A percentile compares a stretch with the other conserved stretches of the same genome.
phyloP scores from a whole-genome alignment of 2,329 filamentous ascomycete genomes.

The Microsporum canis region DNA sequence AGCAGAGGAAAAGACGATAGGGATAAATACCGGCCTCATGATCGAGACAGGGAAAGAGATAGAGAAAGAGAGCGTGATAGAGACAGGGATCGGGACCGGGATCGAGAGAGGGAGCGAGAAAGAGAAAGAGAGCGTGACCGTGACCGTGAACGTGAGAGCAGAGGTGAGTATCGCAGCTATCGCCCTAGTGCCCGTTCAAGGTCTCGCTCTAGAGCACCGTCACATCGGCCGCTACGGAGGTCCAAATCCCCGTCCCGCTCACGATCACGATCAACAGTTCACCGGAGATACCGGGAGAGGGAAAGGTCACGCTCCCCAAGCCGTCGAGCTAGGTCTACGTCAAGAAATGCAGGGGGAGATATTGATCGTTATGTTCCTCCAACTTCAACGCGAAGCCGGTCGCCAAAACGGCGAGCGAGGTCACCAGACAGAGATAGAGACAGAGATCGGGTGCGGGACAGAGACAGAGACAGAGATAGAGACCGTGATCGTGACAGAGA shows the following conservation, averaged over 20 bases:
- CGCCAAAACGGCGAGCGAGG: conserved; percentile 29
- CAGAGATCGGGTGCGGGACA: conserved; percentile 15
- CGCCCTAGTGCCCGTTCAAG: conserved; percentile 16
- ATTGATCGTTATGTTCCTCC: conserved; percentile 36
- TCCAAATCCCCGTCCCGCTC: conserved; percentile 14
- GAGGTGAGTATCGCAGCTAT: conserved; percentile 16
- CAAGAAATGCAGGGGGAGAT: conserved; percentile 25
- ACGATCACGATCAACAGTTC: conserved; percentile 17
- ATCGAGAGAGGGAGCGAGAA: conserved; percentile 4
- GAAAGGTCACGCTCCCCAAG: conserved; percentile 13
- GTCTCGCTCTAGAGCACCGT: conserved; percentile 17
- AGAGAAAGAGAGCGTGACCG: conserved; percentile 11
- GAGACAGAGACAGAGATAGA: conserved; percentile 18
- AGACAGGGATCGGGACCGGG: conserved; percentile 9
- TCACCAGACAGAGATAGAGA: conserved; percentile 20
- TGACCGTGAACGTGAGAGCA: conserved; percentile 13
- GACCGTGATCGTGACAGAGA: conserved; percentile 21
- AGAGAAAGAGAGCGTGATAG: conserved; percentile 8
- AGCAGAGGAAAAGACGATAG: conserved; percentile 21
- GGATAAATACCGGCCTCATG: conserved; percentile 2
- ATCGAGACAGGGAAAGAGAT: conserved; percentile 7
- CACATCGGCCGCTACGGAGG: conserved; percentile 14
- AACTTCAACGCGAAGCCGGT: conserved; percentile 32
- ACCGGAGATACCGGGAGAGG: conserved; percentile 11
- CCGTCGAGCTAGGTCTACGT: conserved; percentile 22